phyloP scores from a whole-genome alignment of 2,329 filamentous ascomycete species.

The Amesomyces nigricolor region DNA sequence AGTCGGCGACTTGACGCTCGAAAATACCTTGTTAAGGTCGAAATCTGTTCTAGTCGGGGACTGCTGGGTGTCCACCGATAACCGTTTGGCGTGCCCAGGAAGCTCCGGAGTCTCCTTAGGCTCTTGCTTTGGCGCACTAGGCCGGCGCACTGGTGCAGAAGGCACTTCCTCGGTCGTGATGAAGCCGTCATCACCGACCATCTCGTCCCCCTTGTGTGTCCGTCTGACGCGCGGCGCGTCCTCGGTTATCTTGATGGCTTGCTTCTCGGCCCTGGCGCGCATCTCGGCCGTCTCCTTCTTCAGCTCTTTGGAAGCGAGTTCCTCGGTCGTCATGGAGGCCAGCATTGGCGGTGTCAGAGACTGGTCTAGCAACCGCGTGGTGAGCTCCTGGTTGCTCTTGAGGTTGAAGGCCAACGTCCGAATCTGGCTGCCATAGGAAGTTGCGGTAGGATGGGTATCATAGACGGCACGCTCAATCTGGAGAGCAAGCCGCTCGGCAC shows the following conservation, averaged over 20 bases:
- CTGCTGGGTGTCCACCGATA: slow-evolving; percentile 44
- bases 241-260: slow-evolving; percentile 75
- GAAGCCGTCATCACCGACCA: slow-evolving; percentile 69
- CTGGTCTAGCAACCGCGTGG: slow-evolving; percentile 67
- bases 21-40: slow-evolving; percentile 81
- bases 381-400: slow-evolving; percentile 78
- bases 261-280: slow-evolving; percentile 72
- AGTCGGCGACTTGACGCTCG: slow-evolving; percentile 71
- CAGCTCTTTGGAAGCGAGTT: slow-evolving; percentile 87
- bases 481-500: slow-evolving; percentile 66
- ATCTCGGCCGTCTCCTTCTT: slow-evolving; percentile 71
- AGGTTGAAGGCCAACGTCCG: slow-evolving; percentile 78
- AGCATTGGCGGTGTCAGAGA: slow-evolving; percentile 68
- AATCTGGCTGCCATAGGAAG: slow-evolving; percentile 57
- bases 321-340: slow-evolving; percentile 81
- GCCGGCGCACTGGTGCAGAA: slow-evolving; percentile 33
- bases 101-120: slow-evolving; percentile 18
- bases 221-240: slow-evolving; percentile 73
- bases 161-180: slow-evolving; percentile 36
- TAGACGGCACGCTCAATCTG: slow-evolving; percentile 71
- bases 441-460: slow-evolving; percentile 48
- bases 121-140: slow-evolving; percentile 28
- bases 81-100: slow-evolving; percentile 28
- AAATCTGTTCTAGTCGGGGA: slow-evolving; percentile 59
- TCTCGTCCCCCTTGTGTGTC: slow-evolving; percentile 92